phyloP scores from a whole-genome alignment of 2,329 filamentous ascomycete genomes.

The Plenodomus biglobosus region DNA sequence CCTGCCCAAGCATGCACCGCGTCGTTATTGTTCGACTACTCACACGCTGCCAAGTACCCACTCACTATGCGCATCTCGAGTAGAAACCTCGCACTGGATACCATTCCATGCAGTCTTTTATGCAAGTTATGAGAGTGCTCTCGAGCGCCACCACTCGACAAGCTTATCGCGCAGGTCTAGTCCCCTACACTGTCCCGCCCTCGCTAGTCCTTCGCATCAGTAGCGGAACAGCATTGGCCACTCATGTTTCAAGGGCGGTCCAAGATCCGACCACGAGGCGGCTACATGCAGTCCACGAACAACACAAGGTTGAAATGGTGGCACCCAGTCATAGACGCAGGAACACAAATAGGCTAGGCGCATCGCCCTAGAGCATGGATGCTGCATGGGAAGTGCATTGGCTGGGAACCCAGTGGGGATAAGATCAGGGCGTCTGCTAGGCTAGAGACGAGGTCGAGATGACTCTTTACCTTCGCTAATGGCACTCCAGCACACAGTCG shows the following conservation, averaged over 20 bases:
- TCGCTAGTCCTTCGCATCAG: constrained; percentile 12
- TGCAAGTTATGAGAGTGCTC: constrained; percentile 16
- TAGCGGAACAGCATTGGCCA: constrained; percentile 21
- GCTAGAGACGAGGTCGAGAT: constrained; percentile 9
- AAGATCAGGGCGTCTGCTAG: constrained; percentile 30
- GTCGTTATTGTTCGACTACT: not conserved
- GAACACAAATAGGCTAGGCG: constrained; percentile 18
- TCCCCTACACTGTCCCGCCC: constrained; percentile 17
- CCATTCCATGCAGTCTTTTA: constrained; percentile 18
- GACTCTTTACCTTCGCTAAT: constrained; percentile 28
- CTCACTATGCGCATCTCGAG: not conserved
- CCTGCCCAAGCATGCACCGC: constrained; percentile 13
- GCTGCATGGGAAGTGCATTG: constrained; percentile 6
- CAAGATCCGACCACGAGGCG: constrained; percentile 32
- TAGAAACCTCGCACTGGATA: constrained; percentile 11
- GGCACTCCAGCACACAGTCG: constrained; percentile 19
- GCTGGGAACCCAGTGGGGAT: constrained; percentile 28
- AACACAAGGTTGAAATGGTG: constrained; percentile 29
- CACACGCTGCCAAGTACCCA: not conserved
- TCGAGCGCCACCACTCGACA: constrained; percentile 16
- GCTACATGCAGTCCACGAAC: constrained; percentile 29
- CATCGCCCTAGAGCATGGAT: not conserved
- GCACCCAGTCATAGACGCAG: constrained; percentile 40
- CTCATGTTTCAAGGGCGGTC: constrained; percentile 19
- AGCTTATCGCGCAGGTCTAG: constrained; percentile 22